Percentiles rank a stretch among this genome's conserved stretches.
These are phyloP conservation scores for Geotrichum citri-aurantii DNA, from an alignment of 1,139 yeast genomes.

Conservation along the genomic window DNA sequence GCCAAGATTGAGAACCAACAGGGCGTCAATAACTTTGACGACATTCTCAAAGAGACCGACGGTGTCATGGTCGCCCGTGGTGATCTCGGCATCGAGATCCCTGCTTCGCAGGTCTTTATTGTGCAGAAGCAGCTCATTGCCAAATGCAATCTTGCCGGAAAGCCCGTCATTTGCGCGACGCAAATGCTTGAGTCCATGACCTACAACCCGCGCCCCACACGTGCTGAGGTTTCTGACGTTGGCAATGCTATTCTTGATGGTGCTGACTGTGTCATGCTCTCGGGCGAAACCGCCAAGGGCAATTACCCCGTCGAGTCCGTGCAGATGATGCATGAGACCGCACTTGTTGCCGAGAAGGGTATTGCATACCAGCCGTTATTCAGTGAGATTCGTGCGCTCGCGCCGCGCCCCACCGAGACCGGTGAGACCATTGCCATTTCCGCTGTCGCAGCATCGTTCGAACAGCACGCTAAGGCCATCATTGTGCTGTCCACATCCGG, in stretches of 20 bases:
- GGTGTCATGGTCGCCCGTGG: conserved; percentile 99
- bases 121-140: conserved; percentile 99
- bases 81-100: conserved; percentile 98
- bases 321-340: conserved; percentile 97
- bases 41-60: conserved; percentile 86
- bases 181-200: conserved; percentile 99
- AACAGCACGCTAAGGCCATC: conserved; percentile 95
- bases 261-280: conserved; percentile 99
- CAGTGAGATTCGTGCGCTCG: conserved; percentile 82
- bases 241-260: conserved; percentile 99
- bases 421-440: conserved; percentile 97
- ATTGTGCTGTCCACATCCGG: conserved; percentile 95
- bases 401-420: conserved; percentile 85
- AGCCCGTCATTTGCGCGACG: conserved; percentile 99
- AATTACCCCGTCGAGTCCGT: conserved; percentile 96
- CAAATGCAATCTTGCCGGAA: conserved; percentile 97
- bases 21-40: conserved; percentile 99
- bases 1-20: conserved; percentile 98
- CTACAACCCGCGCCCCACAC: conserved; percentile 98
- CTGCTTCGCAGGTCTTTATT: conserved; percentile 97
- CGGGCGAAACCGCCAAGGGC: conserved; percentile 99
- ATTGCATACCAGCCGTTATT: conserved; percentile 82
- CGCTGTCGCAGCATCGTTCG: conserved; percentile 93
- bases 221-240: conserved; percentile 99
- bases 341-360: conserved; percentile 94